These are phyloP conservation scores for Jimgerdemannia lactiflua DNA, from an alignment of 192 early-diverging fungal genomes.

Conservation along the genomic window DNA sequence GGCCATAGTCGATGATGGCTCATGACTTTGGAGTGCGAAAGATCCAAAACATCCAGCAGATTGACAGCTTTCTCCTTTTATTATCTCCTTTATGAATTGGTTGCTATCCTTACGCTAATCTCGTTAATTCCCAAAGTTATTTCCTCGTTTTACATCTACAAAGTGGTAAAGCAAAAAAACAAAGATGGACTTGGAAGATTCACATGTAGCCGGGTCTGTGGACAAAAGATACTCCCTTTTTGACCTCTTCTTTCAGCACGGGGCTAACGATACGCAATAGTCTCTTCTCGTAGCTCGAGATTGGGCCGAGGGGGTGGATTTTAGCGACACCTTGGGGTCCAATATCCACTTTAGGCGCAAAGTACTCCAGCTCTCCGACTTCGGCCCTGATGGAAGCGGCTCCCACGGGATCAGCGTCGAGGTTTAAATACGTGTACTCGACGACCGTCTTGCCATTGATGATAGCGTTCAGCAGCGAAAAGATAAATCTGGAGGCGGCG, in stretches of 20 bases:
- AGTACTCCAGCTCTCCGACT: conserved; percentile 60
- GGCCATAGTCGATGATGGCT: no score
- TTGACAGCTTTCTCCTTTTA: no score
- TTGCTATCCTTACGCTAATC: no score
- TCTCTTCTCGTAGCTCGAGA: conserved; percentile 79
- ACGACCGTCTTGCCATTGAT: conserved; percentile 68
- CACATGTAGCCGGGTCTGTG: conserved; percentile 20
- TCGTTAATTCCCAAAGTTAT: no score
- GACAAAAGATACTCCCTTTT: conserved; percentile 84
- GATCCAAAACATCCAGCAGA: no score
- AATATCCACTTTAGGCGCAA: conserved; percentile 74
- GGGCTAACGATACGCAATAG: conserved; percentile 71
- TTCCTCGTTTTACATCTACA: no score
- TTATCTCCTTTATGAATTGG: no score
- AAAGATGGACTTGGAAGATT: not conserved
- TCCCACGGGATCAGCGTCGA: conserved; percentile 48
- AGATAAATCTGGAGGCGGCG: conserved; percentile 82
- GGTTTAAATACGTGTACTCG: conserved; percentile 84
- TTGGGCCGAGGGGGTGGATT: conserved; percentile 77
- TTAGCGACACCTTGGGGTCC: conserved; percentile 74
- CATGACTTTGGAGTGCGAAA: no score
- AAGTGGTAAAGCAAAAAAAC: no score
- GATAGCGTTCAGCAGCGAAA: conserved; percentile 81
- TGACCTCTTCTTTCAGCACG: conserved; percentile 87
- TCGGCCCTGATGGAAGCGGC: conserved; percentile 44